Evolutionary conservation across 805 yeast genomes (phyloP).

Genomic region (Ogataea kodamae): DNA sequence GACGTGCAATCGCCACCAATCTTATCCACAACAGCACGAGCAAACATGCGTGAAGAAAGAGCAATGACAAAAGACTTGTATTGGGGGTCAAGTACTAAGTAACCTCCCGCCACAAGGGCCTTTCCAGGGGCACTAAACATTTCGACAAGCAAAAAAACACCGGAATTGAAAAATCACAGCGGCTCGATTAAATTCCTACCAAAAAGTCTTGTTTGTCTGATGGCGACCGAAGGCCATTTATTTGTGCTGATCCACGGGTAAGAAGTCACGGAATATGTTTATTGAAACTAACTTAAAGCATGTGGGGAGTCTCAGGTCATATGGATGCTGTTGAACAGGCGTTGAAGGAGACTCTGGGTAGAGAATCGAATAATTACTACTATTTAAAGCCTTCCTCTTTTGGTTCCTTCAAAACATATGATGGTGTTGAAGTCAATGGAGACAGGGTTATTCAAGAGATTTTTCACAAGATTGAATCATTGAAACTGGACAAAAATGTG

Average conservation of each 20-base stretch:
- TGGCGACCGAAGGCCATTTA: conserved; percentile 43
- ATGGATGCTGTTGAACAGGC: conserved; percentile 45
- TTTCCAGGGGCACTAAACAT: conserved; percentile 95
- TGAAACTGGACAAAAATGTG: conserved; percentile 31
- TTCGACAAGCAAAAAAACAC: conserved; percentile 13
- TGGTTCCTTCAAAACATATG: conserved; percentile 73
- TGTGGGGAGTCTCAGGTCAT: conserved; percentile 68
- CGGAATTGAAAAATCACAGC: too few species aligned
- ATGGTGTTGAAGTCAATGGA: conserved; percentile 75
- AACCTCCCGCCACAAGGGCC: conserved; percentile 93
- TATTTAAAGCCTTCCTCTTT: conserved; percentile 56
- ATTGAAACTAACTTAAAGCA: conserved; percentile 13
- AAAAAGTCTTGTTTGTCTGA: not conserved
- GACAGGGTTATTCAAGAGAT: conserved; percentile 69
- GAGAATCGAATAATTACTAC: conserved; percentile 37
- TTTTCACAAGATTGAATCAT: conserved; percentile 37
- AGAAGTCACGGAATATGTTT: conserved; percentile 21
- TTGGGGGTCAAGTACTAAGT: conserved; percentile 76
- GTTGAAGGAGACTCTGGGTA: conserved; percentile 35
- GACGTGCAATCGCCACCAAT: conserved; percentile 9
- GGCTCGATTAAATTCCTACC: too few species aligned
- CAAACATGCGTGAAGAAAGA: conserved; percentile 85
- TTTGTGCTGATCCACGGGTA: conserved; percentile 75
- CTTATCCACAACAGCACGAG: conserved; percentile 29
- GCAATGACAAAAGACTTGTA: conserved; percentile 83